Evolutionary conservation across 2,329 filamentous ascomycete genomes (phyloP).

Genomic region (Colletotrichum sp.): DNA sequence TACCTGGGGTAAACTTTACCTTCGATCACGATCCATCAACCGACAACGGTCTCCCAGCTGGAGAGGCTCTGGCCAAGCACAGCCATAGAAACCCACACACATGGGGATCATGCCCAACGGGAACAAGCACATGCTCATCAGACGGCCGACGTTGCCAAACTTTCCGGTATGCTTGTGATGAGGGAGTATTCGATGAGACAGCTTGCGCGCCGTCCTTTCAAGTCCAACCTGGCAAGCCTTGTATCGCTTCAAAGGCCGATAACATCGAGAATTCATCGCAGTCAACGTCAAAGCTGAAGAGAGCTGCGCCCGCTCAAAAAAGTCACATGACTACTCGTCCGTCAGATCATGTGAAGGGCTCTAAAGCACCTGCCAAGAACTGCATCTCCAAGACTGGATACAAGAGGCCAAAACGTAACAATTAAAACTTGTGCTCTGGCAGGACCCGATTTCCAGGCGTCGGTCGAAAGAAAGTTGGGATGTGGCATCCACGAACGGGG

Average conservation of each 20-base stretch:
- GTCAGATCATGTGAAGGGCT: background rate
- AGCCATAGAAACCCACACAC: background rate
- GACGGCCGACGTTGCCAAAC: background rate
- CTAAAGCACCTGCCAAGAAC: background rate
- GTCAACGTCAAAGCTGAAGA: background rate
- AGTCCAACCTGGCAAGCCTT: background rate
- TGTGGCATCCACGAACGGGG: background rate
- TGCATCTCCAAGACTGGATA: background rate
- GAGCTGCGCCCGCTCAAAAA: background rate
- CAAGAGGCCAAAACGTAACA: background rate
- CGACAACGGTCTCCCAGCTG: background rate
- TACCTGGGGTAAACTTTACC: background rate
- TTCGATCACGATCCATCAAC: background rate
- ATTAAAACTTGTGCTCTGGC: background rate
- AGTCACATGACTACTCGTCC: background rate
- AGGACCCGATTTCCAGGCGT: background rate
- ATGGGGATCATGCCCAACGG: background rate
- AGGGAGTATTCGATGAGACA: background rate
- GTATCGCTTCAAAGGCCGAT: background rate
- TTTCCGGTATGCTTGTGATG: background rate
- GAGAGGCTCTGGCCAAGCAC: background rate
- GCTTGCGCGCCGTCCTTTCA: background rate
- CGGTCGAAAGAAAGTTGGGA: background rate
- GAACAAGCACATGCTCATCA: background rate
- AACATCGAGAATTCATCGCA: background rate